phyloP scores from a whole-genome alignment of 345 rosid genomes.

The Dipteronia dyeriana region DNA sequence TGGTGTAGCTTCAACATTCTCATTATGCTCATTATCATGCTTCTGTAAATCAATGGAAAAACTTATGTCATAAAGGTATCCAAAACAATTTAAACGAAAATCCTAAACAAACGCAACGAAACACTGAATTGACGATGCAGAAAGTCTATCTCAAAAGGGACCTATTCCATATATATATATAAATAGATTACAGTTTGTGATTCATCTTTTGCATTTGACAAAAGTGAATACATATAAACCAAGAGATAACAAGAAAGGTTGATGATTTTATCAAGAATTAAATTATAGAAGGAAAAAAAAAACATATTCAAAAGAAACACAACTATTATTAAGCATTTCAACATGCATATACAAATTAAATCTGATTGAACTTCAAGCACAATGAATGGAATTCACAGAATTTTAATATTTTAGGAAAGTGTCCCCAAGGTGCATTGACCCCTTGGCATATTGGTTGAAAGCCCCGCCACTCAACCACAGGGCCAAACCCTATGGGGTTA shows the following conservation, averaged over 20 bases:
- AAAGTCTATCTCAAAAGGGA: no score
- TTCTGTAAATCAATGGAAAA: slow-evolving; percentile 6
- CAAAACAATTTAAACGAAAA: no score
- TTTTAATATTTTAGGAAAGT: not conserved
- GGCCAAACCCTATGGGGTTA: not conserved
- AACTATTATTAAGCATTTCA: not conserved
- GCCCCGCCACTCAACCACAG: not conserved
- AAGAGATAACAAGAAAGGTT: not conserved
- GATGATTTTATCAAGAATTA: not conserved
- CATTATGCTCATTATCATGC: not conserved
- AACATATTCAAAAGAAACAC: no score
- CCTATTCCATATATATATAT: no score
- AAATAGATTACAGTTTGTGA: no score
- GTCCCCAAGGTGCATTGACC: no score
- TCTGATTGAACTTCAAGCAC: not conserved
- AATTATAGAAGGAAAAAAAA: no score
- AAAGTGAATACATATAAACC: not conserved
- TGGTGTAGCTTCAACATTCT: not conserved
- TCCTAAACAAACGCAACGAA: not conserved
- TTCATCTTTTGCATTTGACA: no score
- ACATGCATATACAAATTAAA: not conserved
- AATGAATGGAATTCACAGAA: not conserved
- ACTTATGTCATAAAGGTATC: no score
- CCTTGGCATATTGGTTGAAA: not conserved
- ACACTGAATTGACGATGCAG: not conserved